Percentiles rank a stretch among this genome's conserved stretches.
Conservation (phyloP, 345 rosid species). For the Corymbia maculata region DNA sequence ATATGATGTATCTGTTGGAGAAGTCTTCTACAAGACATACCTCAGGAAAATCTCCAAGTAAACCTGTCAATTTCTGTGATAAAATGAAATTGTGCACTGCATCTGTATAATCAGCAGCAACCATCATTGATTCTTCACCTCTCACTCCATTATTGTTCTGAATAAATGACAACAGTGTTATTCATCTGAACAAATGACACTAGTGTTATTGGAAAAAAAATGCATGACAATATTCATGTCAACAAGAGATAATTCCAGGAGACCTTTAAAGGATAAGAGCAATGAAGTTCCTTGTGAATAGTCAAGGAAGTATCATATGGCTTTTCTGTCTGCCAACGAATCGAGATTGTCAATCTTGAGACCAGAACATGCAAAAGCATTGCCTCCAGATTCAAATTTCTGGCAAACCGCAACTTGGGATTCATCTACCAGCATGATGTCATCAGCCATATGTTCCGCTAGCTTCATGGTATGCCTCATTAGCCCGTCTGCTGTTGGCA, state of each 20-base stretch:
- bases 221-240: background rate
- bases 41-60: constrained; percentile 91
- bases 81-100: constrained; percentile 74
- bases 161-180: background rate
- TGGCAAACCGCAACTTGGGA: too few species aligned
- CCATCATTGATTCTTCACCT: constrained; percentile 62
- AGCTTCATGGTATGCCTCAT: too few species aligned
- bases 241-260: background rate
- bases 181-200: background rate
- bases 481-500: too few species aligned
- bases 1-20: background rate
- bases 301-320: constrained; percentile 93
- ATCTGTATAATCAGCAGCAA: constrained; percentile 54
- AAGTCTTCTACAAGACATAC: constrained; percentile 13
- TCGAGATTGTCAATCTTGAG: constrained; percentile 33
- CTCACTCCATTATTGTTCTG: constrained; percentile 34
- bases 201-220: background rate
- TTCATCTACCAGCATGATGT: too few species aligned
- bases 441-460: too few species aligned
- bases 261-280: constrained; percentile 49
- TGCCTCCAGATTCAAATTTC: too few species aligned
- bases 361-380: constrained; percentile 32
- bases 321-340: constrained; percentile 77
- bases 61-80: constrained; percentile 67
- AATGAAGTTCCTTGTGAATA: constrained; percentile 58